phyloP scores from a whole-genome alignment of 495 filamentous ascomycete genomes.

The Aspergillus nanangensis region DNA sequence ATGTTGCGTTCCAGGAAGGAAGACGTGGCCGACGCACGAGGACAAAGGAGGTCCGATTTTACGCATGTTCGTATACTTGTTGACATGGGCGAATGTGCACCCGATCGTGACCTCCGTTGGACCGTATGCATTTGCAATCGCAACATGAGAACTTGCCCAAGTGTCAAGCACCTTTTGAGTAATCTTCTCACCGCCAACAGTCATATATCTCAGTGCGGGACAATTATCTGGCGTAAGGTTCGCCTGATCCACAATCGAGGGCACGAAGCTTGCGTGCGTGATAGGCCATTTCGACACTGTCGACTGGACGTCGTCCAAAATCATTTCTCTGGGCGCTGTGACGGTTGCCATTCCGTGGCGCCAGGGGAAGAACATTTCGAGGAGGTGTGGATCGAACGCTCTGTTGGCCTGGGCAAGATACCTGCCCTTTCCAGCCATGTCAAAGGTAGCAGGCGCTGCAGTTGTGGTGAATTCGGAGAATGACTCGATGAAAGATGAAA shows the following conservation, averaged over 20 bases:
- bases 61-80: constrained; percentile 63
- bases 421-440: constrained; percentile 26
- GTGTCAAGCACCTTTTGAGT: constrained; percentile 41
- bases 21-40: constrained; percentile 76
- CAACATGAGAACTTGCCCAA: constrained; percentile 33
- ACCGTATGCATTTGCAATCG: constrained; percentile 56
- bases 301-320: constrained; percentile 28
- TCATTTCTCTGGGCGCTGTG: constrained; percentile 26
- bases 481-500: constrained; percentile 41
- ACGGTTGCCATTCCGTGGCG: constrained; percentile 32
- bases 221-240: constrained; percentile 20
- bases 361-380: constrained; percentile 35
- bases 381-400: constrained; percentile 33
- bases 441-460: constrained; percentile 17
- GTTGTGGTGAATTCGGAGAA: constrained; percentile 24
- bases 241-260: constrained; percentile 25
- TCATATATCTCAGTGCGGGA: constrained; percentile 32
- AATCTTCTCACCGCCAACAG: constrained; percentile 43
- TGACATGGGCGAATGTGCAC: constrained; percentile 71
- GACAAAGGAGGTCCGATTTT: constrained; percentile 84
- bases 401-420: constrained; percentile 30
- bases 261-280: constrained; percentile 60
- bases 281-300: constrained; percentile 59
- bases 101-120: constrained; percentile 92
- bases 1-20: constrained; percentile 61